Evolutionary conservation across 2,329 filamentous ascomycete species (phyloP), one percentile per base, ranked within the genome.

Genomic region (Trichoderma brevicompactum): DNA sequence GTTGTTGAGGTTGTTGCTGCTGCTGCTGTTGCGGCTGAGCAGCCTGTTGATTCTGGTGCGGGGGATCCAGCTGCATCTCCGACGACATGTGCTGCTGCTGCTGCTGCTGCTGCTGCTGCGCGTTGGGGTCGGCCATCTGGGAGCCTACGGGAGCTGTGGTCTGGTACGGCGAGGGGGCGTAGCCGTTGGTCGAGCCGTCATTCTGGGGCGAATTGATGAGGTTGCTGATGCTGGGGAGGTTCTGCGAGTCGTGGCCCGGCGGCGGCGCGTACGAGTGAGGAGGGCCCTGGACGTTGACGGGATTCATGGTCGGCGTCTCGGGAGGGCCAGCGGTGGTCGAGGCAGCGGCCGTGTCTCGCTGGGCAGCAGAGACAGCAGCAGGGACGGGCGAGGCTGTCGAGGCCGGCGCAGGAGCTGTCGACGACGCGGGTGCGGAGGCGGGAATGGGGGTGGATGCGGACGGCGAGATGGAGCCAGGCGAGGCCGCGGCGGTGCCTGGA

Each of bases 211-310:
- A 71, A 74, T 95, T 89, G 79, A 95, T 93, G 71, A 96, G 84
- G 78, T 94, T 94, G 74, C 89, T 89, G 81, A 95, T 95, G 73
- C 87, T 92, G 66, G 92, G 89, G 68, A 90, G 84, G 79, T 92
- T 92, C 77, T 92, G 89, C 64, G 83, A 81, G 67, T 86, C 83
- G 72, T 79, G 76, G 70, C 67, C 69, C 69, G 69, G 70, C 53
- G 69, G 70, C 53, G 70, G 23, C 23, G 70, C 65, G 43, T 66
- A 69, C 62, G 72, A 74, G 59, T 70, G 63, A 66, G 71, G 70
- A 65, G 72, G 68, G 38, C 64, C 66, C 53, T 70, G 70, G 54
- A 72, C 68, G 65, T 72, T 72, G 68, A 71, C 70, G 64, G 72
- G 70, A 62, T 73, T 71, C 72, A 71, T 67, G 65, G 56, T 73